These are phyloP conservation scores for Daldinia bambusicola DNA, from an alignment of 495 filamentous ascomycete species.

Conservation along the genomic window DNA sequence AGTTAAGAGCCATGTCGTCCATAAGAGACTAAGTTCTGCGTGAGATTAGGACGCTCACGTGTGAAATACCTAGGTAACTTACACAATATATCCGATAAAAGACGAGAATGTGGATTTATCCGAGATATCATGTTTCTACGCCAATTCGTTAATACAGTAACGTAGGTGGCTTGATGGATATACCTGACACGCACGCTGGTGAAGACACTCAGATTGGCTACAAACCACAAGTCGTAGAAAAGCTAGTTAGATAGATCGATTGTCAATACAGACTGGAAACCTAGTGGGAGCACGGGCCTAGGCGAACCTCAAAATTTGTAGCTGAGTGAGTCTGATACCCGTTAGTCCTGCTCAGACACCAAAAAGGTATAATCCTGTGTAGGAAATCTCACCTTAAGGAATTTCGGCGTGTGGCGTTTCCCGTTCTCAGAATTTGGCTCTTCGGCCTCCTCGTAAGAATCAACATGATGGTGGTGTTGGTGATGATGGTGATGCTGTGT, in stretches of 20 bases:
- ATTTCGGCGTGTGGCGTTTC: conserved; percentile 23
- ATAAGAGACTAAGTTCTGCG: conserved; percentile 63
- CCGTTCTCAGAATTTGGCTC: conserved; percentile 14
- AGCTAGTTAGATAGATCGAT: conserved; percentile 57
- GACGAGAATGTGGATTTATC: conserved; percentile 44
- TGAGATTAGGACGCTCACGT: conserved; percentile 53
- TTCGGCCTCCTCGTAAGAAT: conserved; percentile 15
- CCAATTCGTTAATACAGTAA: conserved; percentile 29
- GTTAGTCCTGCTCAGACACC: conserved; percentile 19
- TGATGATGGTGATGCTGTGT: conserved; percentile 31
- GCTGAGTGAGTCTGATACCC: conserved; percentile 25
- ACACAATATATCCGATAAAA: conserved; percentile 71
- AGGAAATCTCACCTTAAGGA: conserved; percentile 30
- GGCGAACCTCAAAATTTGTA: conserved; percentile 41
- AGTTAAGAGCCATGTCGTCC: conserved; percentile 78
- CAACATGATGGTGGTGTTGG: conserved; percentile 15
- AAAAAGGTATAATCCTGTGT: neutral
- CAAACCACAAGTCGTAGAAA: conserved; percentile 77
- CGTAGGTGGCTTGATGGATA: neutral
- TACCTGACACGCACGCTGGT: conserved; percentile 54
- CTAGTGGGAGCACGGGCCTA: neutral
- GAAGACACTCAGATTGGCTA: conserved; percentile 74
- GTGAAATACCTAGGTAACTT: conserved; percentile 43
- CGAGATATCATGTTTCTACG: conserved; percentile 65
- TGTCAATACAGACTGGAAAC: conserved; percentile 25